Base-by-base conservation (phyloP, 2,329 filamentous ascomycete genomes). In the Colletotrichum sp. region DNA sequence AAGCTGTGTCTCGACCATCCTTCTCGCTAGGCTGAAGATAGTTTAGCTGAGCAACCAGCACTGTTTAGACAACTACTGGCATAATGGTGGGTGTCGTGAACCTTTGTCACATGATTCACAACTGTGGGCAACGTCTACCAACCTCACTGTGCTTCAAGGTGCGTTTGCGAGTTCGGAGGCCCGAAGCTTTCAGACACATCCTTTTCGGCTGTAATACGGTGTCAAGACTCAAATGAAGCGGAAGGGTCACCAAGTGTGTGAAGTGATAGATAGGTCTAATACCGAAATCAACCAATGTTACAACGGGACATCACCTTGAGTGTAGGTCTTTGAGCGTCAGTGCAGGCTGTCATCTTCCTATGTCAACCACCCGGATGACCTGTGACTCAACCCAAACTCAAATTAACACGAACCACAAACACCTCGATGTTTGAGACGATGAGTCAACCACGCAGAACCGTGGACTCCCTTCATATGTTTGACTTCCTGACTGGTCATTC, bases 281-380 rank as follows among this genome's bases (percentile, higher is more conserved):
- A 48, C 43, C 43, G 1, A 1, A 21, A 21, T 21, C 2, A 13
- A 13, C 43, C 3, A 6, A 13, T 21, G 12, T 1, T 52, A 52
- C n/a, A 21, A 3, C 12, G n/a, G 3, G n/a, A 6, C n/a, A 21
- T 0, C 39, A 2, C 3, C 39, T 12, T n/a, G 9, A 0, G 2
- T 2, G 18, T 48, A 48, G 39, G 2, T 1, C 10, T n/a, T 3
- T 6, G 18, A n/a, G 39, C 39, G 9, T n/a, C 9, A 0, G 39
- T 3, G 39, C 39, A 43, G 39, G 18, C 39, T 12, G 39, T n/a
- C 3, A 6, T 48, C 18, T 16, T 12, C 18, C 5, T 15, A 15
- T 2, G 1, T n/a, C 3, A 12, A 12, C 39, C n/a, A 21, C 43
- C n/a, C n/a, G 43, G 43, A 21, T 21, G n/a, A 52, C 2, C 43